Base-by-base conservation (phyloP, 495 filamentous ascomycete species). In the Entonaema liquescens region DNA sequence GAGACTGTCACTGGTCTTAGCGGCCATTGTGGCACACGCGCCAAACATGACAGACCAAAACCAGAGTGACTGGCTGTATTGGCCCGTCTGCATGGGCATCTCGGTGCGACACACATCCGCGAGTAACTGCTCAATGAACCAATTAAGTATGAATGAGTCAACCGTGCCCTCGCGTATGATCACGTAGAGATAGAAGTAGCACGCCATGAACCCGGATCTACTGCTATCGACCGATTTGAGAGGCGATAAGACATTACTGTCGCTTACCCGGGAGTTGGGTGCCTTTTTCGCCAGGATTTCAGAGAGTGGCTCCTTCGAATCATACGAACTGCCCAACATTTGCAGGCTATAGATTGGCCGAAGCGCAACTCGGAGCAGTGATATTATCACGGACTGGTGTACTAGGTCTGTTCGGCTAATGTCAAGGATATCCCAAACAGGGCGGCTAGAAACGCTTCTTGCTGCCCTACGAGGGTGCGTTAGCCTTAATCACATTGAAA, bases 41-140 rank as follows among this genome's bases (percentile, higher is more conserved):
- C 75, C 75, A 44, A 79, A 77, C 71, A 77, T 71, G 28, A 75
- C 72, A 2, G 73, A 71, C 77, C 76, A 79, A 25, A 79, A 75
- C 75, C 77, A 79, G 52, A 75, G 70, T 55, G 72, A 70, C 52
- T 62, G 71, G 49, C 70, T 74, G 33, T 77, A 79, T 54, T 71
- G 62, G 23, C 74, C 73, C 31, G 66, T 62, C 28, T 74, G 69
- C 73, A 79, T 73, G 13, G 69, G 65, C n/a, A 31, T 54, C 35
- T 79, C 75, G 9, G 73, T 77, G 19, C 70, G 70, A 17, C 59
- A 74, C 35, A 77, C 76, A 31, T 79, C 76, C 17, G 69, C 70
- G 12, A 79, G 38, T 53, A 78, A 61, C 28, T 79, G 76, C 65
- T 79, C 75, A 53, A 79, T 74, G 40, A 78, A 74, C 75, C 76